phyloP scores from a whole-genome alignment of 257 asterid genomes.

The Ballota nigra region DNA sequence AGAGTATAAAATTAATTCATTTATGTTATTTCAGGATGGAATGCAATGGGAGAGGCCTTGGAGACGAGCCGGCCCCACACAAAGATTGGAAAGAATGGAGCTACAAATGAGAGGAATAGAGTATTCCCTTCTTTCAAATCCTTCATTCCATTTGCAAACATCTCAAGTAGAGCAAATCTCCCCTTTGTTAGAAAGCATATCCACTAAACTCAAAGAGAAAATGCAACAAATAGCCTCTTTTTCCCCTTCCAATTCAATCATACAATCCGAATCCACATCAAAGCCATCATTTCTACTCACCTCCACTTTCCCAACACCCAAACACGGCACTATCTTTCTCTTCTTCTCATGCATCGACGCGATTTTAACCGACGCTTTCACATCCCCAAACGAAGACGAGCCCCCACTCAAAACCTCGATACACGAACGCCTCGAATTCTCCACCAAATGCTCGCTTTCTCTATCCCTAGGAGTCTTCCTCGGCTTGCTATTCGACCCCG shows the following conservation, averaged over 20 bases:
- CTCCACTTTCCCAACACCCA: conserved; percentile 1
- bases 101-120: conserved; percentile 54
- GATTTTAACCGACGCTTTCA: conserved; percentile 20
- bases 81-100: conserved; percentile 44
- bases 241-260: conserved; percentile 27
- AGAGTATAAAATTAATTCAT: no score
- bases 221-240: conserved; percentile 36
- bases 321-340: conserved; percentile 37
- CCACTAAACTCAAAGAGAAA: conserved; percentile 30
- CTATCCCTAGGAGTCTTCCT: conserved; percentile 49
- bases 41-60: conserved; percentile 62
- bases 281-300: conserved; percentile 25
- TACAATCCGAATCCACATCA: conserved; percentile 25
- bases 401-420: no score
- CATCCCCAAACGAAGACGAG: not conserved
- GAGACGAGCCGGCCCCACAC: conserved; percentile 29
- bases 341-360: conserved; percentile 51
- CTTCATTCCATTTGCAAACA: conserved; percentile 22
- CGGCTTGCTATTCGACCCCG: conserved; percentile 47
- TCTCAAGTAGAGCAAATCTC: conserved; percentile 27
- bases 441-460: conserved; percentile 39
- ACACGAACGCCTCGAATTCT: no score
- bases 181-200: conserved; percentile 14
- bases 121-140: conserved; percentile 36
- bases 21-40: conserved; percentile 53